Percentiles rank a stretch among this genome's conserved stretches.
Evolutionary conservation across 2,329 filamentous ascomycete species (phyloP).

Genomic region (Alternaria rosae): DNA sequence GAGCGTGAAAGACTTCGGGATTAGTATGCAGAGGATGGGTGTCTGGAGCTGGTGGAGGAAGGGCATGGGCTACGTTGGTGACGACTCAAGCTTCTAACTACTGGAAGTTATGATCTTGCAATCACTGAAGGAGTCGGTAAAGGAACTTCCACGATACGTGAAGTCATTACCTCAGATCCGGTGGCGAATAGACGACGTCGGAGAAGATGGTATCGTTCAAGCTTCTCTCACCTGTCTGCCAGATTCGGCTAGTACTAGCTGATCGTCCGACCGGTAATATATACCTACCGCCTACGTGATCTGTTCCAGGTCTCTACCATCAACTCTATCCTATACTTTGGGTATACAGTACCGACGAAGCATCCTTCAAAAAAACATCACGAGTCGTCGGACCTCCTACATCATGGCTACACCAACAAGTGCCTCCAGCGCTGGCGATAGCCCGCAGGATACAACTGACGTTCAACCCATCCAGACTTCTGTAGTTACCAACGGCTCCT

Average conservation of each 20-base stretch:
- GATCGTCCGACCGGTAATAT: not conserved
- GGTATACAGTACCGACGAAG: not conserved
- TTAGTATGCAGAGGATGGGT: conserved; percentile 66
- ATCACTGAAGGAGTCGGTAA: not conserved
- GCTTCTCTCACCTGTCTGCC: not conserved
- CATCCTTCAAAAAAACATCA: not conserved
- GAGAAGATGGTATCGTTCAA: not conserved
- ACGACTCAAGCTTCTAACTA: conserved; percentile 13
- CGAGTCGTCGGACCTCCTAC: not conserved
- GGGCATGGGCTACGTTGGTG: conserved; percentile 66
- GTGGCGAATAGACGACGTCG: not conserved
- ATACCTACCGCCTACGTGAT: not conserved
- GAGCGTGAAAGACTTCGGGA: conserved; percentile 70
- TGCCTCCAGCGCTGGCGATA: not conserved
- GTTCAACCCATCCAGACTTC: not conserved
- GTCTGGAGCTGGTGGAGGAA: conserved; percentile 71
- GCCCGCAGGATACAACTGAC: not conserved
- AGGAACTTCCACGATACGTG: not conserved
- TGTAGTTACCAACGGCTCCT: not conserved
- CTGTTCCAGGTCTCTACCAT: not conserved
- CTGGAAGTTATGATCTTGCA: not conserved
- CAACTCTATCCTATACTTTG: not conserved
- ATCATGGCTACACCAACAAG: not conserved
- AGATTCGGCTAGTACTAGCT: not conserved
- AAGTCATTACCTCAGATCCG: not conserved